phyloP scores from a whole-genome alignment of 345 rosid genomes.

The Streptanthus diversifolius region DNA sequence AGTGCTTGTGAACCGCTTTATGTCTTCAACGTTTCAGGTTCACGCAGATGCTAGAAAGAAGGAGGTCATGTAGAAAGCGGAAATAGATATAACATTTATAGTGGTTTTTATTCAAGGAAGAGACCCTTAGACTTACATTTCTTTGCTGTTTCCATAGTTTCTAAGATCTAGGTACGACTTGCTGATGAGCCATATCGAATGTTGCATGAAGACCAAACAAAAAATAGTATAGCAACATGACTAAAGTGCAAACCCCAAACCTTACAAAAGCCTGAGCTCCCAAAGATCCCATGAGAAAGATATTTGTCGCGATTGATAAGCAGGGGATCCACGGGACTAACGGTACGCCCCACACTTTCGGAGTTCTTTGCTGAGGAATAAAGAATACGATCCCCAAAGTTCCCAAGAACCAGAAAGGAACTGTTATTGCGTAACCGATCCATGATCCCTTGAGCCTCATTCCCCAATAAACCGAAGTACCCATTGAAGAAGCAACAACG shows the following conservation, averaged over 20 bases:
- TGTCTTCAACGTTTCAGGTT: not conserved
- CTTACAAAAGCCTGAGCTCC: conserved; percentile 45
- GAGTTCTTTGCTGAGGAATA: conserved; percentile 47
- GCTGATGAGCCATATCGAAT: conserved; percentile 33
- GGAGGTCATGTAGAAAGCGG: not conserved
- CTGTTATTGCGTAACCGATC: conserved; percentile 42
- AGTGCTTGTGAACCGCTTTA: not conserved
- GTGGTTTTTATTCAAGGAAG: conserved; percentile 5
- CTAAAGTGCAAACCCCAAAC: conserved; percentile 38
- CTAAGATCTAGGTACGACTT: conserved; percentile 8
- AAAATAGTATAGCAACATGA: conserved; percentile 25
- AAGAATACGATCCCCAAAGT: conserved; percentile 40
- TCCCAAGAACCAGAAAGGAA: conserved; percentile 53
- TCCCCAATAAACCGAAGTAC: conserved; percentile 45
- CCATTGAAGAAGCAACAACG: conserved; percentile 45
- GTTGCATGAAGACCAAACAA: conserved; percentile 35
- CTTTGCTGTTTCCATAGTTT: not conserved
- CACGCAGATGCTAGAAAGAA: not conserved
- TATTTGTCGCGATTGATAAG: conserved; percentile 44
- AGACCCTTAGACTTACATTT: not conserved
- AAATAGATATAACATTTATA: not conserved
- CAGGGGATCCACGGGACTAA: conserved; percentile 71
- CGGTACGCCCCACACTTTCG: conserved; percentile 65
- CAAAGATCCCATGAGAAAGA: conserved; percentile 57
- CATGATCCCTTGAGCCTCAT: conserved; percentile 36